These are phyloP conservation scores for Geranium brycei DNA, from an alignment of 345 rosid genomes.

Conservation along the genomic window DNA sequence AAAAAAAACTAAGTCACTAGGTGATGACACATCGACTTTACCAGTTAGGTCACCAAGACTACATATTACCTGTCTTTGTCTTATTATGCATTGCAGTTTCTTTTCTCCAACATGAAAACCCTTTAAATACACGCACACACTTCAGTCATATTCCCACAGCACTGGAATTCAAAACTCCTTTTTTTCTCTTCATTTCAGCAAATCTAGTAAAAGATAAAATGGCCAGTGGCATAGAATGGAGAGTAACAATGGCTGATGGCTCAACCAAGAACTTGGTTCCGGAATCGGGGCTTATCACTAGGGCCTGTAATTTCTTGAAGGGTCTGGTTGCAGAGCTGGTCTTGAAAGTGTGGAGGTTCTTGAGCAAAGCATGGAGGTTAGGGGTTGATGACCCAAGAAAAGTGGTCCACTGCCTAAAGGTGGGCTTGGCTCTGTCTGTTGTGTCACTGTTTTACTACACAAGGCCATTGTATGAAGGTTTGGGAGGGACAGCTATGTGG, in stretches of 20 bases:
- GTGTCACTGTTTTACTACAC: conserved; percentile 60
- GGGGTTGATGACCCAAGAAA: conserved; percentile 34
- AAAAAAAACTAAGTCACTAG: neutral
- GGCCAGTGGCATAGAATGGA: conserved; percentile 28
- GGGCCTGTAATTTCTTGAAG: conserved; percentile 18
- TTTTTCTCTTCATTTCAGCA: neutral
- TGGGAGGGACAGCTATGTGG: conserved; percentile 66
- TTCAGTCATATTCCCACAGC: neutral
- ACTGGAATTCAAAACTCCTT: neutral
- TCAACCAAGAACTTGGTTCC: conserved; percentile 27
- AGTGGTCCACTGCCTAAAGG: conserved; percentile 52
- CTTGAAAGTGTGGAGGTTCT: conserved; percentile 17
- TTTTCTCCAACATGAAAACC: neutral
- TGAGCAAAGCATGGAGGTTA: conserved; percentile 20
- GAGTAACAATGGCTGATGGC: conserved; percentile 28
- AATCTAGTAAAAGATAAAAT: conserved; percentile 8
- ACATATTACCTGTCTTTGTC: too few species aligned
- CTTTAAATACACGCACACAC: neutral
- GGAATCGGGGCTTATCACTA: conserved; percentile 8
- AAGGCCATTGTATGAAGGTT: conserved; percentile 56
- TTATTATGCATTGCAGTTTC: too few species aligned
- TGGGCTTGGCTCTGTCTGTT: conserved; percentile 51
- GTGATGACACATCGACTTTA: neutral
- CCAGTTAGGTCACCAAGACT: neutral
- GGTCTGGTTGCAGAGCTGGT: conserved; percentile 9